Evolutionary conservation across 2,329 filamentous ascomycete species (phyloP).

Genomic region (Alternaria consortialis): DNA sequence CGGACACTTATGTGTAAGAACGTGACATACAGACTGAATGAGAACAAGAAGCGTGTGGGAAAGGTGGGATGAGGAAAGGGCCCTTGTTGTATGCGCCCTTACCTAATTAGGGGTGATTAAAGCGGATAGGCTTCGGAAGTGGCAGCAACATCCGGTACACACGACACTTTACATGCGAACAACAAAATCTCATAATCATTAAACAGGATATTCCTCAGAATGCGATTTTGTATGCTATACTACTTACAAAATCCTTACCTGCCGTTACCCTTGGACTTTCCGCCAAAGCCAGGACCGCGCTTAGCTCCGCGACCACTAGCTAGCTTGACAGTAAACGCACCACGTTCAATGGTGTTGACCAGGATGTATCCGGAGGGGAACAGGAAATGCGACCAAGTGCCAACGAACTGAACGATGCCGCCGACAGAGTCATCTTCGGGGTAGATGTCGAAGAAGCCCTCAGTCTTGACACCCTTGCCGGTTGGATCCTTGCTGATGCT

Average conservation of each 20-base stretch:
- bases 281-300: slow-evolving; percentile 30
- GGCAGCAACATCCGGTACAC: not conserved
- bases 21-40: not conserved
- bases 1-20: not conserved
- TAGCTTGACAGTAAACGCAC: slow-evolving; percentile 50
- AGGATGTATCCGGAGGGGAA: slow-evolving; percentile 49
- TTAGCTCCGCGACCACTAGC: slow-evolving; percentile 33
- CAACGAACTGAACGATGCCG: slow-evolving; percentile 53
- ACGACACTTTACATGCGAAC: not conserved
- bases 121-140: not conserved
- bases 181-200: too few relatives aligned
- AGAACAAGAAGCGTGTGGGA: not conserved
- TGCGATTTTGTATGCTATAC: not conserved
- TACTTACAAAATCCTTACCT: not conserved
- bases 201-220: not conserved
- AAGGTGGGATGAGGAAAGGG: not conserved
- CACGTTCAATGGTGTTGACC: slow-evolving; percentile 51
- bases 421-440: slow-evolving; percentile 52
- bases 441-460: slow-evolving; percentile 55
- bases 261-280: slow-evolving; percentile 23
- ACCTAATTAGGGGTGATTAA: not conserved
- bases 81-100: not conserved
- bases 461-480: slow-evolving; percentile 50
- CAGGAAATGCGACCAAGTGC: slow-evolving; percentile 54
- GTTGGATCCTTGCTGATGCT: slow-evolving; percentile 51